Evolutionary conservation across 805 yeast genomes (phyloP), one percentile per base, ranked within the genome.

Genomic region (Komagataella ulmi): DNA sequence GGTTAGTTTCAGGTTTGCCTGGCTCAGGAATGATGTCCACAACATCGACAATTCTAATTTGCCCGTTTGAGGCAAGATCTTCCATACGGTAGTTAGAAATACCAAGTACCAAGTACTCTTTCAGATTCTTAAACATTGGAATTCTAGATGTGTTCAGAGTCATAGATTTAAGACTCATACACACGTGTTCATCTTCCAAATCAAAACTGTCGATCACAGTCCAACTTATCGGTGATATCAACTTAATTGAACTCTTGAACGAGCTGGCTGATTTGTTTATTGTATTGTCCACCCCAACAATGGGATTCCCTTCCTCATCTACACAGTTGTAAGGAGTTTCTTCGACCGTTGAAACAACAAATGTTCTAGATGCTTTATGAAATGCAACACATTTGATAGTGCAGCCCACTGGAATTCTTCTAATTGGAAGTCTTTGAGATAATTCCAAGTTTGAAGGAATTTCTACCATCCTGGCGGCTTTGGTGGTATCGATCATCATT

Each of bases 1-100:
- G 85, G 57, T 81, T 83, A 1, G 89, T 82, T 56, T 88, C 95
- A 0, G 97, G 96, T 53, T 75, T 77, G 0, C 84, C 89, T 0
- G 91, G 91, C 60, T 88, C 96, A 0, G 97, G 96, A 56, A 87
- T 88, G 63, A 89, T 84, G 53, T 83, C 89, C 51, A 85, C 81
- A 30, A 86, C 73, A 56, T 89, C 96, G 59, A 70, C 82, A 1
- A 90, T 68, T 53, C 79, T 79, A 65, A 88, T 85, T 1, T 82
- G 71, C 0, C 99, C 99, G 59, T 80, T 79, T 0, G 95, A 77
- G 3, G 87, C 76, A 54, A 84, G 68, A 66, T 89, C 96, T 61
- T 91, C 99, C 54, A 82, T 80, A 53, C 91, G 74, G 50, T 81
- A 75, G 51, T 75, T 71, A 0, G 93, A 85, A 2, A 90, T 78